Evolutionary conservation across 2,329 filamentous ascomycete species (phyloP).

Genomic region (Furcasterigmium sp.): DNA sequence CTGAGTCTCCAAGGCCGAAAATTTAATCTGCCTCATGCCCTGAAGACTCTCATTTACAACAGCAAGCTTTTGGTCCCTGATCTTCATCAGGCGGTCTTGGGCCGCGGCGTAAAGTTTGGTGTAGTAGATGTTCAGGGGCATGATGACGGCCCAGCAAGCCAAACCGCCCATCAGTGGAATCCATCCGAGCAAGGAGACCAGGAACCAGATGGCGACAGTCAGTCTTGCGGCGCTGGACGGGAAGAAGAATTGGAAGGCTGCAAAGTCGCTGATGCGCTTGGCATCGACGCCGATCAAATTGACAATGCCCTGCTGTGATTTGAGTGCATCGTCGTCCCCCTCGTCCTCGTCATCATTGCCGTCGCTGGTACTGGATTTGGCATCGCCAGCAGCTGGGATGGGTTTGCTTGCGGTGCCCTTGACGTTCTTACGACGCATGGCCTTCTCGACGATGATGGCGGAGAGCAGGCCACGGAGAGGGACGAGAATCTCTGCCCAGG

Average conservation of each 20-base stretch:
- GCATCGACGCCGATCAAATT: constrained; percentile 76
- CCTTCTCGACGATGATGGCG: constrained; percentile 70
- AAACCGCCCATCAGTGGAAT: constrained; percentile 62
- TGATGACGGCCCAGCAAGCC: constrained; percentile 55
- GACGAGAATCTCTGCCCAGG: constrained; percentile 56
- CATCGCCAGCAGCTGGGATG: constrained; percentile 22
- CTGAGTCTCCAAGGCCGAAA: constrained; percentile 68
- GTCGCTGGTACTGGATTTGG: constrained; percentile 22
- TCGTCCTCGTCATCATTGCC: constrained; percentile 19
- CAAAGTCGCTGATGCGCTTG: constrained; percentile 63
- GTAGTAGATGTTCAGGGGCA: constrained; percentile 64
- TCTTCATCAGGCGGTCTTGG: constrained; percentile 69
- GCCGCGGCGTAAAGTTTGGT: constrained; percentile 59
- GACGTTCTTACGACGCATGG: constrained; percentile 71
- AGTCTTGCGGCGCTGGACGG: constrained; percentile 58
- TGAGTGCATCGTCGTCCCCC: constrained; percentile 18
- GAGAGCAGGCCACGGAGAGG: constrained; percentile 66
- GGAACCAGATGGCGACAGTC: constrained; percentile 58
- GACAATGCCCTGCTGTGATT: constrained; percentile 63
- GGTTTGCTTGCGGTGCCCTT: constrained; percentile 51
- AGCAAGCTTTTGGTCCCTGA: constrained; percentile 68
- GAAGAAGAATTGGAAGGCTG: constrained; percentile 61
- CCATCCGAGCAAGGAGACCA: constrained; percentile 69
- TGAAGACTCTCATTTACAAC: constrained; percentile 72
- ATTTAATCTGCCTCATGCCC: constrained; percentile 81